Base-by-base conservation (phyloP, 305 asterid genomes). In the Fraxinus floribunda region DNA sequence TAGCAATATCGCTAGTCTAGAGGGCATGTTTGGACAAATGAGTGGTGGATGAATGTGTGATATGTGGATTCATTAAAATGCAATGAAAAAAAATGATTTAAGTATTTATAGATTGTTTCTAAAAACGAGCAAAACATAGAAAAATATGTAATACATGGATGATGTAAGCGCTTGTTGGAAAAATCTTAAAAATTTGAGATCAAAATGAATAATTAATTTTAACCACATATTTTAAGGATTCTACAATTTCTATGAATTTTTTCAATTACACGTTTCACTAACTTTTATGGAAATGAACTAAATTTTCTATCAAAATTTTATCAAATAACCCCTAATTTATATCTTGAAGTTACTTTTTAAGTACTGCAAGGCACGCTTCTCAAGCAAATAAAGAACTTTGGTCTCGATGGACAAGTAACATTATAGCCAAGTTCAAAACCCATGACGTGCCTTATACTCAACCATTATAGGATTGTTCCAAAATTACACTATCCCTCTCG, bases 401-500 rank as follows among this genome's bases (percentile, higher is more conserved):
- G 70, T 20, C 30, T 60, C 70, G 30, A 20, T 60, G 30, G 70
- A 7, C 70, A 60, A 60, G 13, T 60, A 20, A 57, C 10, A 57
- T 18, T 60, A 24, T 60, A 20, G 70, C 70, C 70, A 60, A 60
- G 70, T 60, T 60, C 70, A 60, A n/a, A 76, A 18, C 20, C 74
- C 46, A 70, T 82, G 77, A 76, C 91, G 89, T 92, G 94, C 89
- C 91, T 90, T 90, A 20, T 81, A 84, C 88, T 84, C 84, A 89
- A 87, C 83, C 87, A 75, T 52, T 34, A 24, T 7, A 34, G 55
- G 39, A 57, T 30, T 66, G 72, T 83, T 24, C 77, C 78, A 84
- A 64, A 85, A 41, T 60, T 72, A 86, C 94, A 84, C 92, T 86
- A 92, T 90, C 90, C 93, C 86, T 92, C 91, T 79, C 98, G 95